Evolutionary conservation across 768 basidiomycete genomes (phyloP).

Genomic region (Russula abietina): DNA sequence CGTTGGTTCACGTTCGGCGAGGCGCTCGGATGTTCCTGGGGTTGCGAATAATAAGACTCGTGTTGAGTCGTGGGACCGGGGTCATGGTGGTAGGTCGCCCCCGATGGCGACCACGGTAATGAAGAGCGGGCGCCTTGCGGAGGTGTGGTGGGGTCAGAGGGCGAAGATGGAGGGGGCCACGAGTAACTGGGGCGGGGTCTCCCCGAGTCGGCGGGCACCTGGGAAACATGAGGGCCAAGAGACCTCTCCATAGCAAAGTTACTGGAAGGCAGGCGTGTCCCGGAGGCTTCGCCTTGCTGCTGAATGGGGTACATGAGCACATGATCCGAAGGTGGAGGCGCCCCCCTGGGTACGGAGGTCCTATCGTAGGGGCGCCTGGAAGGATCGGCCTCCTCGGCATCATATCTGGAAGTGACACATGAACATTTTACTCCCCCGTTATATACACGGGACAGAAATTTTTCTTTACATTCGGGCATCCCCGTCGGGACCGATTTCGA

Average conservation of each 20-base stretch:
- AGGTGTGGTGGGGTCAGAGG: constrained; percentile 7
- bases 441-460: constrained; percentile 1
- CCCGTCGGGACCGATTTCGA: constrained; percentile 68
- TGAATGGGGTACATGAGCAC: constrained; percentile 15
- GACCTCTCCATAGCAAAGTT: constrained; percentile 1
- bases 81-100: constrained; percentile 1
- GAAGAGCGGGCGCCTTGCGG: constrained; percentile 3
- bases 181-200: constrained; percentile 11
- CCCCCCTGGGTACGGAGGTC: constrained; percentile 11
- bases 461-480: constrained; percentile 54
- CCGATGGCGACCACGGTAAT: constrained; percentile 2
- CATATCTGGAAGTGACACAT: constrained; percentile 22
- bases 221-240: constrained; percentile 4
- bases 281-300: constrained; percentile 3
- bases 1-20: constrained; percentile 5
- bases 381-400: constrained; percentile 25
- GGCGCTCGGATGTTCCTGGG: constrained; percentile 4
- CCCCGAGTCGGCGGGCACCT: not conserved
- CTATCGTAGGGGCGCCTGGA: constrained; percentile 22
- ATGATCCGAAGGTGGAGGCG: constrained; percentile 12
- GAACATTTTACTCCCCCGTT: constrained; percentile 1
- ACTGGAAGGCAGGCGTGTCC: constrained; percentile 3
- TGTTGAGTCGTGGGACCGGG: not conserved
- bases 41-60: constrained; percentile 7
- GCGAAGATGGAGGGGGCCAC: constrained; percentile 14